Base-by-base conservation (phyloP, 768 basidiomycete species). In the Kwoniella europaea region DNA sequence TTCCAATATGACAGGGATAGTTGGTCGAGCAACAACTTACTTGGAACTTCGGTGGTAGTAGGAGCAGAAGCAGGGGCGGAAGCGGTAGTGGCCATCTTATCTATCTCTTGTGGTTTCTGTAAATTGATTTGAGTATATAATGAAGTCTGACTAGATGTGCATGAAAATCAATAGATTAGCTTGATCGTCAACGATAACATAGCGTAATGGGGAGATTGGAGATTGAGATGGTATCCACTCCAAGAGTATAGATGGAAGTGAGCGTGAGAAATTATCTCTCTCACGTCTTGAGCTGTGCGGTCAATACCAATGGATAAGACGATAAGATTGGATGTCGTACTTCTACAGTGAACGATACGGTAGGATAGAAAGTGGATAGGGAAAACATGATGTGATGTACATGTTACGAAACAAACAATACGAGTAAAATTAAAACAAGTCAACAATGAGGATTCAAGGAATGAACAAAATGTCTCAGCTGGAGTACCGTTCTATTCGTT, bases 81-180 rank as follows among this genome's bases (percentile, higher is more conserved):
- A 59, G 53, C 68, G 29, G 62, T 69, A 41, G 68, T 58, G 6
- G 67, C 61, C 67, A 68, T 68, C 20, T 50, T 68, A 56, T 43
- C 5, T 43, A 41, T 65, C 15, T 54, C 29, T 52, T 12, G 18
- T 27, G 44, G 60, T n/a, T 18, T 16, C 13, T 20, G 27, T 15
- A 42, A 57, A 20, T 42, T 42, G 64, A 29, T 52, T 35, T 35
- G 29, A 20, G 24, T 35, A 16, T 52, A 54, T 64, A 54, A 35
- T 16, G 63, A 54, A 22, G 27, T 35, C 27, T 64, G 52, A 16
- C 41, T 35, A 55, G 10, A 10, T 1, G 12, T 10, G 12, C 12
- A 35, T 35, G 35, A 6, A 35, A 9, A 35, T 50, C 46, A 15
- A 18, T 50, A 50, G 46, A 50, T 50, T 18, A 50, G 46, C 46